Evolutionary conservation across 2,329 filamentous ascomycete genomes (phyloP).

Genomic region (Aspergillus sp.): DNA sequence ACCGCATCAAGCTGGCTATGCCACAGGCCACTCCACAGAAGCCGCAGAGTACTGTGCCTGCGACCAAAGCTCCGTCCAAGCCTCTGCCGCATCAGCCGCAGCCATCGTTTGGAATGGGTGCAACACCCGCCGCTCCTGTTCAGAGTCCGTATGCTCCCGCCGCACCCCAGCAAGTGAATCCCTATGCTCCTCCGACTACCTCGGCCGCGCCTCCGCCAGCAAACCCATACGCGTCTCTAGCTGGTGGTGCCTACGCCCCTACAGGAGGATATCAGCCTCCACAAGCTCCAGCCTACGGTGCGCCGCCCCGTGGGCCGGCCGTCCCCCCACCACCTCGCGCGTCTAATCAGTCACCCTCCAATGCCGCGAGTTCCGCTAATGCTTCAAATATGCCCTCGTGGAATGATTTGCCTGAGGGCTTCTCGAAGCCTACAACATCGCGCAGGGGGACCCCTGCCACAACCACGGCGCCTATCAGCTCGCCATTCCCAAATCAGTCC

Average conservation of each 20-base stretch:
- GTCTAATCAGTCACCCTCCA: constrained; percentile 54
- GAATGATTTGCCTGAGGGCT: constrained; percentile 86
- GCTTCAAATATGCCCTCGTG: constrained; percentile 68
- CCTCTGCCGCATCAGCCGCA: constrained; percentile 29
- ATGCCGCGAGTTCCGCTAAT: constrained; percentile 55
- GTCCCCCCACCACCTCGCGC: constrained; percentile 56
- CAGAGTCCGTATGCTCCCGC: constrained; percentile 44
- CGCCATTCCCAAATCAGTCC: constrained; percentile 65
- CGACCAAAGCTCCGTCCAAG: constrained; percentile 30
- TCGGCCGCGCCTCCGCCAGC: constrained; percentile 5
- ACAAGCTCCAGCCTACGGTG: constrained; percentile 35
- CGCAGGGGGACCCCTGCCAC: constrained; percentile 66
- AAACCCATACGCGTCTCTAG: constrained; percentile 24
- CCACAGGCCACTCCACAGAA: constrained; percentile 47
- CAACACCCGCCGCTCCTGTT: constrained; percentile 24
- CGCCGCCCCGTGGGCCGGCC: constrained; percentile 36
- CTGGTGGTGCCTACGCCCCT: constrained; percentile 23
- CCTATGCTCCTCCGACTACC: constrained; percentile 12
- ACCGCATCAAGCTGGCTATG: constrained; percentile 75
- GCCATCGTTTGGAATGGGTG: constrained; percentile 20
- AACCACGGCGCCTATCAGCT: constrained; percentile 52
- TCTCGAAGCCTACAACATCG: constrained; percentile 62
- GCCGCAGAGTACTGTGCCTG: constrained; percentile 30
- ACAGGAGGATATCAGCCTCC: constrained; percentile 50
- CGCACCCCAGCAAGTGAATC: constrained; percentile 6